Percentiles rank a stretch among this genome's conserved stretches.
phyloP scores from a whole-genome alignment of 176 grass and related monocot species.

The Microstegium vimineum region DNA sequence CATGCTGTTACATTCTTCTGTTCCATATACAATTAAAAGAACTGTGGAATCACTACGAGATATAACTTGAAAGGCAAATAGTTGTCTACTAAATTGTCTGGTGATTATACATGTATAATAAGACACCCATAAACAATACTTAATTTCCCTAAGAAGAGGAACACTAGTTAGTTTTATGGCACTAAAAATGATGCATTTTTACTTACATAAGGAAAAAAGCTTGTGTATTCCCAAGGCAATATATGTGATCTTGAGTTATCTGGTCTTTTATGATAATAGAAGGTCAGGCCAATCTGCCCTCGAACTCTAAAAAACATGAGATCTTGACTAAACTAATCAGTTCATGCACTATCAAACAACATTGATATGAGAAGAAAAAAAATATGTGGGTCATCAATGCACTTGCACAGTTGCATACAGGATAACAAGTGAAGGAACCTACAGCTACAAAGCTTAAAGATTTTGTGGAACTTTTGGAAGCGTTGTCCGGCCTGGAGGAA shows the following conservation, averaged over 20 bases:
- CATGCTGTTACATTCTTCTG: too few relatives aligned
- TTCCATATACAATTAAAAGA: background rate
- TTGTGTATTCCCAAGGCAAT: background rate
- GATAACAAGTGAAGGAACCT: background rate
- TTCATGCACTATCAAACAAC: background rate
- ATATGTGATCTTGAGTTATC: background rate
- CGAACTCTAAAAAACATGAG: too few relatives aligned
- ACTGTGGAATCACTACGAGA: background rate
- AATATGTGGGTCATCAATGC: background rate
- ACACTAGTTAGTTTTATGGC: background rate
- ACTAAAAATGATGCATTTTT: background rate
- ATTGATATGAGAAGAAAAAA: background rate
- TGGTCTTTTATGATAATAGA: too few relatives aligned
- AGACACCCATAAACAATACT: background rate
- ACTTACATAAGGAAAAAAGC: background rate
- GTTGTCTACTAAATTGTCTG: background rate
- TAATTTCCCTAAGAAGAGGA: background rate
- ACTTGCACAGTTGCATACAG: background rate
- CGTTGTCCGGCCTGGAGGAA: background rate
- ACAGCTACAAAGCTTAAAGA: background rate
- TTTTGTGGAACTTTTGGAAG: background rate
- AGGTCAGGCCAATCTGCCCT: too few relatives aligned
- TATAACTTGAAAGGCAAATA: background rate
- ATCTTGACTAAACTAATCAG: background rate
- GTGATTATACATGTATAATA: background rate